A percentile compares a stretch with the other conserved stretches of the same genome.
phyloP scores from a whole-genome alignment of 2,329 filamentous ascomycete species.

The Huntiella decipiens region DNA sequence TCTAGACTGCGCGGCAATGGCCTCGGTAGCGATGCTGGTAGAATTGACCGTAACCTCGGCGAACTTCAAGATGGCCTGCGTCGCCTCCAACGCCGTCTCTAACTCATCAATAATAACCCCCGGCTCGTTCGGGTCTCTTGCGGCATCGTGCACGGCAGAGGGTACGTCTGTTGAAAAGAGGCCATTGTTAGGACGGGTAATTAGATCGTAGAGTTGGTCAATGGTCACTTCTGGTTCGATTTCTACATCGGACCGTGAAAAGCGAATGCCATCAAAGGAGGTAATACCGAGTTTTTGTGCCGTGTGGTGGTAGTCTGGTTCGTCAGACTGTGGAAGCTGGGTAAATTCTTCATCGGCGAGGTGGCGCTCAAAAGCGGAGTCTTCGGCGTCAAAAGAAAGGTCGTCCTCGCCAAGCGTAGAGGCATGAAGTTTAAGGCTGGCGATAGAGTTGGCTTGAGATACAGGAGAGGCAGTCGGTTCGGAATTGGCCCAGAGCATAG shows the following conservation, averaged over 20 bases:
- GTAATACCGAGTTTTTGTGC: conserved; percentile 2
- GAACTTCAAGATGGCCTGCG: too few species aligned
- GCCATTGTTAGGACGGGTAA: conserved; percentile 1
- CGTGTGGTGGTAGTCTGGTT: background rate
- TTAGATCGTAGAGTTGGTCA: conserved; percentile 3
- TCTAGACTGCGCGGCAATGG: too few species aligned
- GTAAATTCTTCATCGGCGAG: background rate
- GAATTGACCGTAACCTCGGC: too few species aligned
- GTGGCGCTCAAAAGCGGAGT: background rate
- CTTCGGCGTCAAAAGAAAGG: background rate
- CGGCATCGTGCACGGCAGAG: background rate
- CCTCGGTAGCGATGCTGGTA: too few species aligned
- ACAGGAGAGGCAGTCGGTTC: too few species aligned
- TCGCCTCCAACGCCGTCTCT: too few species aligned
- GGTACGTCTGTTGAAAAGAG: background rate
- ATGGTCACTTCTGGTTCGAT: conserved; percentile 2
- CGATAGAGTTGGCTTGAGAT: too few species aligned
- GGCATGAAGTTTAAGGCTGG: too few species aligned
- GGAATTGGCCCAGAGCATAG: conserved; percentile 1
- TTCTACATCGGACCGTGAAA: conserved; percentile 3
- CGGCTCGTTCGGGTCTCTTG: background rate
- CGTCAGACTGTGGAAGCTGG: background rate
- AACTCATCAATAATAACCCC: too few species aligned
- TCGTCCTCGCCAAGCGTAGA: too few species aligned
- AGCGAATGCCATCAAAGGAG: conserved; percentile 3